Evolutionary conservation across 768 basidiomycete genomes (phyloP).

Genomic region (Agrocybe chaxingu): DNA sequence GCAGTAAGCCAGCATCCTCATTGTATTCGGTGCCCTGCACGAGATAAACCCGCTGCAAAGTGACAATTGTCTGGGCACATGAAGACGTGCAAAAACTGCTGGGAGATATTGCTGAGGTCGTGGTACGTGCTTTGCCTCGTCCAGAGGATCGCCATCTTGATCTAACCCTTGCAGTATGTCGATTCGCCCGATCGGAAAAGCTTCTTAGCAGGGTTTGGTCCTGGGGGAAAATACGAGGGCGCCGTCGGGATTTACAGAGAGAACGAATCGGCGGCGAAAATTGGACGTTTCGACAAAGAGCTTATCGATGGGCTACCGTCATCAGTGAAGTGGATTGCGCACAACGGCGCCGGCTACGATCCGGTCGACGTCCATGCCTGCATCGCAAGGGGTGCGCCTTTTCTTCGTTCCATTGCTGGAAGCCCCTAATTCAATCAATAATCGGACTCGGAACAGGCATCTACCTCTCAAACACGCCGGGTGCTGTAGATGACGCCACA

Average conservation of each 20-base stretch:
- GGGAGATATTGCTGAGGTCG: slow-evolving; percentile 64
- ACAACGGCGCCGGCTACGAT: slow-evolving; percentile 93
- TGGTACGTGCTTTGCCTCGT: slow-evolving; percentile 51
- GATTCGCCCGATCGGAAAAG: slow-evolving; percentile 63
- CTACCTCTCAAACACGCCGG: slow-evolving; percentile 82
- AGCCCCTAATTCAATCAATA: background rate
- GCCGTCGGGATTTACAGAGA: slow-evolving; percentile 78
- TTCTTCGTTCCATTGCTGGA: background rate
- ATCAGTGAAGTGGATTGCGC: slow-evolving; percentile 81
- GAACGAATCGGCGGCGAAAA: slow-evolving; percentile 57
- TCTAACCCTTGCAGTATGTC: slow-evolving; percentile 27
- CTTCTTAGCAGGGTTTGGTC: slow-evolving; percentile 61
- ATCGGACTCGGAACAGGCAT: slow-evolving; percentile 46
- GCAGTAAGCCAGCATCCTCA: slow-evolving; percentile 24
- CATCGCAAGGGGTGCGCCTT: slow-evolving; percentile 56
- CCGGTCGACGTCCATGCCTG: slow-evolving; percentile 77
- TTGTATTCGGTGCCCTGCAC: background rate
- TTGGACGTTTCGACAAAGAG: slow-evolving; percentile 80
- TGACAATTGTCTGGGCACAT: slow-evolving; percentile 77
- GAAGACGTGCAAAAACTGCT: slow-evolving; percentile 68
- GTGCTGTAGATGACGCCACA: slow-evolving; percentile 87
- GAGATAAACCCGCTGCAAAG: slow-evolving; percentile 28
- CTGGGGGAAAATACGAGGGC: slow-evolving; percentile 71
- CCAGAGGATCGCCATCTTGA: background rate
- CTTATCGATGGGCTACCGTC: slow-evolving; percentile 66